Conservation (phyloP, 148 eudicot species). For the Pharnaceum exiguum region DNA sequence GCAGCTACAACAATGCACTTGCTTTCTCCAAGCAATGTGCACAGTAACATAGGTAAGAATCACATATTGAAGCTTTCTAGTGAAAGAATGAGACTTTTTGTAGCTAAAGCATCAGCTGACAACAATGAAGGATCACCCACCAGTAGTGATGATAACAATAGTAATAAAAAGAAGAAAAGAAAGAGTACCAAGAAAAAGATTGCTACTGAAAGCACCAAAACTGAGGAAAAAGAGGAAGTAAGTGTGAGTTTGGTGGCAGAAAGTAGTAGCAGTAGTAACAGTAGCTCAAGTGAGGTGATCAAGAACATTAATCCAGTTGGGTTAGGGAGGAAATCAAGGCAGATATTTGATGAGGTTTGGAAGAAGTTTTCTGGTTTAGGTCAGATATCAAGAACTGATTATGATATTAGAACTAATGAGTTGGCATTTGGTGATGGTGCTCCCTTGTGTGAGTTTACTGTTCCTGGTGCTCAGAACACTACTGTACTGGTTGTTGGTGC, state of each 20-base stretch:
- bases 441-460: slow-evolving; percentile 80
- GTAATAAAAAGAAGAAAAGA: slow-evolving; percentile 1
- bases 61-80: neutral
- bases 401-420: slow-evolving; percentile 27
- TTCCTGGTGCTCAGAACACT: slow-evolving; percentile 96
- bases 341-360: slow-evolving; percentile 90
- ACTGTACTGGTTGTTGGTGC: slow-evolving; percentile 95
- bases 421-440: slow-evolving; percentile 56
- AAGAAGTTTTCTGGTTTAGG: slow-evolving; percentile 81
- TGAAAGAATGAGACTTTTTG: slow-evolving; percentile 6
- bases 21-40: slow-evolving; percentile 8
- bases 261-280: slow-evolving; percentile 6
- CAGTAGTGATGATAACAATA: slow-evolving; percentile 11
- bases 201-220: neutral
- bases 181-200: slow-evolving; percentile 13
- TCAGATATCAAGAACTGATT: slow-evolving; percentile 79
- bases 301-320: slow-evolving; percentile 88
- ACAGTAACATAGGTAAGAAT: neutral
- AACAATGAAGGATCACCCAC: neutral
- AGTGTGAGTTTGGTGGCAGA: slow-evolving; percentile 13
- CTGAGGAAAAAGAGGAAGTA: slow-evolving; percentile 22
- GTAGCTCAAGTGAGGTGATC: slow-evolving; percentile 28
- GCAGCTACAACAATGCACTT: slow-evolving; percentile 25
- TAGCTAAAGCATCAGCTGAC: slow-evolving; percentile 24
- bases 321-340: slow-evolving; percentile 80